A percentile compares a stretch with the other conserved stretches of the same genome.
These are phyloP conservation scores for Boletus huronensis DNA, from an alignment of 768 basidiomycete species.

Conservation along the genomic window DNA sequence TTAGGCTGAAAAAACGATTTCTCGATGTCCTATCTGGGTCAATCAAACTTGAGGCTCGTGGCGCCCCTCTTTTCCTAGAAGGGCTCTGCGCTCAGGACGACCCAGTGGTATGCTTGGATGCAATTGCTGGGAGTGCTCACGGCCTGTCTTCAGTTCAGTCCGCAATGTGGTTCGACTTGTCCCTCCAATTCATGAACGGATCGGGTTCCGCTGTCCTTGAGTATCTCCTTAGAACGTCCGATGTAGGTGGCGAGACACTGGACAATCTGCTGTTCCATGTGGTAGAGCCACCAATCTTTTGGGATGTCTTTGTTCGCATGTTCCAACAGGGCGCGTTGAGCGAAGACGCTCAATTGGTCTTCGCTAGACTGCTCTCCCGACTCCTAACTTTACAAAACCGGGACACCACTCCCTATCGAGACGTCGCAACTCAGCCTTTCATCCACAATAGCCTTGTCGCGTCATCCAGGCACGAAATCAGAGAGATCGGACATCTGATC, in stretches of 20 bases:
- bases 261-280: conserved; percentile 37
- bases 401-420: conserved; percentile 35
- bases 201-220: conserved; percentile 33
- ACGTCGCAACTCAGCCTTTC: conserved; percentile 29
- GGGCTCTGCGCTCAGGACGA: conserved; percentile 43
- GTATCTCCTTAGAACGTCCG: conserved; percentile 38
- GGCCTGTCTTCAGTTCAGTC: conserved; percentile 39
- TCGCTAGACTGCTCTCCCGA: conserved; percentile 48
- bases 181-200: conserved; percentile 40
- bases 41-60: conserved; percentile 20
- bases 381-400: conserved; percentile 38
- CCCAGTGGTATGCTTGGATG: conserved; percentile 34
- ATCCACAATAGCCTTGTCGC: conserved; percentile 24
- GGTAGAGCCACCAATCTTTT: conserved; percentile 51
- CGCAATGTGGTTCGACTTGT: conserved; percentile 37
- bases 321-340: conserved; percentile 33
- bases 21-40: conserved; percentile 31
- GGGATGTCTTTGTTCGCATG: conserved; percentile 33
- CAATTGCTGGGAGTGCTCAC: conserved; percentile 32
- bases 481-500: conserved; percentile 38
- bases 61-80: conserved; percentile 40
- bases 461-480: conserved; percentile 26
- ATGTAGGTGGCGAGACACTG: conserved; percentile 35
- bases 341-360: conserved; percentile 36
- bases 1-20: conserved; percentile 34